phyloP scores from a whole-genome alignment of 306 rosid species.

The Fragaria iinumae region DNA sequence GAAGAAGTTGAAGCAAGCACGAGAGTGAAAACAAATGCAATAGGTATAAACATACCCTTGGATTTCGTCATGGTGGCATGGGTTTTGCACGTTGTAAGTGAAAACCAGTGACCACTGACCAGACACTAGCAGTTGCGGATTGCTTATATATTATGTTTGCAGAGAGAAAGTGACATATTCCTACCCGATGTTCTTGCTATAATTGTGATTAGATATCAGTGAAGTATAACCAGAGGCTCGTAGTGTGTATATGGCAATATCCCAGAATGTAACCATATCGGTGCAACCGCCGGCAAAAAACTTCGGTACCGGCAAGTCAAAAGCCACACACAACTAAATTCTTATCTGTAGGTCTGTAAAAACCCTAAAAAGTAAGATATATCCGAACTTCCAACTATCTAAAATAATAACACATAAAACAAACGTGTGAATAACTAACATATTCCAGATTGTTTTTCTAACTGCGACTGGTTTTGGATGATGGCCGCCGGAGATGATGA shows the following conservation, averaged over 20 bases:
- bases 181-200: not conserved
- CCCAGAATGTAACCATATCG: not conserved
- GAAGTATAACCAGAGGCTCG: not conserved
- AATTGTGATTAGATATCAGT: not conserved
- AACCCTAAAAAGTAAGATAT: not conserved
- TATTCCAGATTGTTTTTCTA: too few species aligned
- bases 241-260: not conserved
- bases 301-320: not conserved
- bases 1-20: not conserved
- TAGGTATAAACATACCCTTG: not conserved
- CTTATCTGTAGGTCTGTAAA: not conserved
- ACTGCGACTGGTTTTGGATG: too few species aligned
- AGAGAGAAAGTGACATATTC: too few species aligned
- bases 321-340: not conserved
- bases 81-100: not conserved
- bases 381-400: not conserved
- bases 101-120: not conserved
- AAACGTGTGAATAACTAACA: not conserved
- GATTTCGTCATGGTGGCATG: not conserved
- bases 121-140: not conserved
- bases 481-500: too few species aligned
- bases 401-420: not conserved
- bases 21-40: not conserved
- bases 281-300: not conserved
- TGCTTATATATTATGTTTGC: not conserved